Evolutionary conservation across 768 basidiomycete genomes (phyloP), one percentile per base, ranked within the genome.

Genomic region (Pleurotus pulmonarius): DNA sequence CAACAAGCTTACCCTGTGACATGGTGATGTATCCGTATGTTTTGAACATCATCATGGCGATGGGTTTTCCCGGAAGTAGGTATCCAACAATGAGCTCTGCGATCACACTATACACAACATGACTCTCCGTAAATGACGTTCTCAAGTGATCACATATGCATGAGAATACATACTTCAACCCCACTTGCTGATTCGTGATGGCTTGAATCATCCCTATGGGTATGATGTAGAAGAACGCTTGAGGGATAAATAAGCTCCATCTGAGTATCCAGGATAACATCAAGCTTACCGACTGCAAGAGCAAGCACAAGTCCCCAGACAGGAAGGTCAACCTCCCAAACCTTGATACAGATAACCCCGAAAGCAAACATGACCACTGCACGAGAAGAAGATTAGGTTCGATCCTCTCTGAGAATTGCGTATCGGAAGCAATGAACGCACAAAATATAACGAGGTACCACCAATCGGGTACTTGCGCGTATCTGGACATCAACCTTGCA

Each of bases 11-110:
- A 56, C 73, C 78, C 65, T 86, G 84, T 2, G 75, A 75, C 78
- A 83, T 82, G 46, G 81, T 84, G 58, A 87, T 85, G 62, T 88
- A 90, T 24, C 89, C 88, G 76, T 78, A 90, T 0, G 87, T 88
- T 80, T 90, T 92, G 79, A 91, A 91, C 75, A 92, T 74, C 90
- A 92, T 90, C 78, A 84, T 89, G 0, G 91, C 90, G 55, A 92
- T 67, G 6, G 90, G 88, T 13, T 80, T 80, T 1, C 92, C 90
- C 12, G 90, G 92, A 39, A 90, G 77, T 22, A 80, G 82, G 63
- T 90, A 92, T 53, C 91, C 91, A 18, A 91, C 83, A 59, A 93
- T 84, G 40, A 92, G 73, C 69, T 93, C 91, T 3, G 90, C 85
- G 64, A 93, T 83, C 22, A 92, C 90, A 64, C 80, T 82, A 55